Evolutionary conservation across 2,329 filamentous ascomycete genomes (phyloP), one percentile per base, ranked within the genome.

Genomic region (Aurifilum marmelostoma): DNA sequence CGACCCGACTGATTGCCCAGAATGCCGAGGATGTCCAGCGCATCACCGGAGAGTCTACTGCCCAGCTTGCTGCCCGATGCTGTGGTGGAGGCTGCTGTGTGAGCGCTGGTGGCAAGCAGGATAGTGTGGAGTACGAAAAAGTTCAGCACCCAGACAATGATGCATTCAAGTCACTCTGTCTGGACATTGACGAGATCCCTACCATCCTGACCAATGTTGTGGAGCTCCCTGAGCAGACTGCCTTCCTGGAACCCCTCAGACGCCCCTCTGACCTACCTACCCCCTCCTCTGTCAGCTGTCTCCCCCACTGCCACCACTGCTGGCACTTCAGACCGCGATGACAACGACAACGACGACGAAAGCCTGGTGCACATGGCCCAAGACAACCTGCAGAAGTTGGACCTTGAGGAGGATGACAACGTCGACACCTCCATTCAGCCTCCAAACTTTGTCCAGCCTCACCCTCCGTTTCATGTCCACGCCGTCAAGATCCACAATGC

Each of bases 381-480:
- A 41, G 74, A 74, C 67, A 67, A 64, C 11, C 65, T 78, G 47
- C 73, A 76, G 50, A 68, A 65, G 5, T 63, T 78, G 16, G 73
- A 73, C 43, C 75, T 83, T 16, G 80, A 83, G 58, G 76, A 47
- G 18, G 21, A 47, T 5, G 43, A 47, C 2, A 2, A 81, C 52
- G 77, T 88, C 68, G 84, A 90, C 74, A 89, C 88, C 3, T 77
- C 81, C 12, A 84, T 89, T 70, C 91, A 95, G 76, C 95, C 96
- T 24, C 96, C 96, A 8, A 86, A 85, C 69, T 99, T 94, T 76
- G 94, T 99, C 66, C 93, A 97, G 78, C 96, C 96, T 34, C 96
- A 99, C 78, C 93, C 93, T 68, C 96, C 96, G 0, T 96, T 97
- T 80, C 86, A 95, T 73, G 94, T 98, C 71, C 97, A 92, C 80